phyloP scores from a whole-genome alignment of 2,329 filamentous ascomycete species.

The Alternaria dauci region DNA sequence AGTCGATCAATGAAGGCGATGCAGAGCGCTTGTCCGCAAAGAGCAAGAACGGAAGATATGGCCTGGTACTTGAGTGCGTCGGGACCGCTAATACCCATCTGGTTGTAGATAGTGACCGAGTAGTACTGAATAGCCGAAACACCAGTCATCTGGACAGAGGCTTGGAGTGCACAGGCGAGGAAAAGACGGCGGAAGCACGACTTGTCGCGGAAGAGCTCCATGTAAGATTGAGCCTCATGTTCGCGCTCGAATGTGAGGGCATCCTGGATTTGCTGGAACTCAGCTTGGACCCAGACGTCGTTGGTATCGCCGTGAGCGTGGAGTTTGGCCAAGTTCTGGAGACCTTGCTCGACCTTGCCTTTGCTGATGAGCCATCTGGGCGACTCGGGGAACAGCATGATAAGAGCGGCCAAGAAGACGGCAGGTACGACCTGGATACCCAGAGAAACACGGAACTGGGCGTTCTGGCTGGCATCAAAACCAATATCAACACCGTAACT shows the following conservation, averaged over 20 bases:
- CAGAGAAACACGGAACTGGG: conserved; percentile 70
- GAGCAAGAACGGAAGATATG: conserved; percentile 74
- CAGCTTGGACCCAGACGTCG: conserved; percentile 75
- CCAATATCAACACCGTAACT: conserved; percentile 70
- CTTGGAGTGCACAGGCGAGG: conserved; percentile 73
- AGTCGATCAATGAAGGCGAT: conserved; percentile 74
- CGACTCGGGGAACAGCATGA: conserved; percentile 75
- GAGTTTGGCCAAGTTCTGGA: conserved; percentile 71
- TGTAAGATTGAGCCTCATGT: conserved; percentile 73
- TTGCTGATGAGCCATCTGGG: conserved; percentile 78
- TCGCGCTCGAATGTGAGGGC: conserved; percentile 72
- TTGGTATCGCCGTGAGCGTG: conserved; percentile 72
- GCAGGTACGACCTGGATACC: conserved; percentile 78
- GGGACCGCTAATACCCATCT: conserved; percentile 72
- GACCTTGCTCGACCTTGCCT: conserved; percentile 69
- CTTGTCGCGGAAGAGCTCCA: conserved; percentile 71
- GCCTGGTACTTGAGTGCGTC: conserved; percentile 78
- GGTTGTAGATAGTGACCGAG: conserved; percentile 70
- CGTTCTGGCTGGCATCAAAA: conserved; percentile 57
- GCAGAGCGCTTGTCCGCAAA: conserved; percentile 73
- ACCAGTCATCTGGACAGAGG: conserved; percentile 78
- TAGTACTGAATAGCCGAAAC: conserved; percentile 73
- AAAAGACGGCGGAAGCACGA: conserved; percentile 76
- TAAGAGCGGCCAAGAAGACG: conserved; percentile 68
- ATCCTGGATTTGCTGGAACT: conserved; percentile 75